phyloP scores from a whole-genome alignment of 305 asterid genomes.

The Fraxinus ornus region DNA sequence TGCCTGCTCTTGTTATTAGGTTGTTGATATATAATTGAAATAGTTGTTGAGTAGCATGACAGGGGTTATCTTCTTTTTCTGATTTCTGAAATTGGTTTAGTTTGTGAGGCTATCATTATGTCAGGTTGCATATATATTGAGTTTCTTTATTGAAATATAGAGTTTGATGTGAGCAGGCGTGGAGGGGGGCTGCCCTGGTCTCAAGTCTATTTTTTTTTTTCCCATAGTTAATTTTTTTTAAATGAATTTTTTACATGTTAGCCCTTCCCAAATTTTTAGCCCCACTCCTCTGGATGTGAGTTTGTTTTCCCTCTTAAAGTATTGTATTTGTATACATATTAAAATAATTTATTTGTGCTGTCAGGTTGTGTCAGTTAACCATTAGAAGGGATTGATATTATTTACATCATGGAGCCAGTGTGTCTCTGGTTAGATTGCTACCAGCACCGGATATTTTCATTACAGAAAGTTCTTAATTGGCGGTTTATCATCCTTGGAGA shows the following conservation, averaged over 20 bases:
- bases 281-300: background rate
- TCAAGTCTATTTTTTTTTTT: too few species aligned
- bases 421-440: conserved; percentile 59
- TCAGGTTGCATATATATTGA: background rate
- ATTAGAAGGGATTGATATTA: conserved; percentile 37
- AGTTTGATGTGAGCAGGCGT: background rate
- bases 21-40: background rate
- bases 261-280: background rate
- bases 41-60: background rate
- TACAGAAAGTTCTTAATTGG: conserved; percentile 71
- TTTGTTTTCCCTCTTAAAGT: background rate
- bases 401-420: conserved; percentile 70
- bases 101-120: background rate
- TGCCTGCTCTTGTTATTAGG: background rate
- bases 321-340: background rate
- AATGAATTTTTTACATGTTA: background rate
- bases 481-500: conserved; percentile 62
- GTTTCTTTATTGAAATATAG: background rate
- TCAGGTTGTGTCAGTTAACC: conserved; percentile 48
- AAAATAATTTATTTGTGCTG: conserved; percentile 10
- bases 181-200: background rate
- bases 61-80: background rate
- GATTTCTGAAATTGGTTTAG: conserved; percentile 2
- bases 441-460: conserved; percentile 49
- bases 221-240: too few species aligned